A percentile compares a stretch with the other conserved stretches of the same genome.
phyloP scores from a whole-genome alignment of 225 moss, liverwort and hornwort species.

The Anthoceros angustus region DNA sequence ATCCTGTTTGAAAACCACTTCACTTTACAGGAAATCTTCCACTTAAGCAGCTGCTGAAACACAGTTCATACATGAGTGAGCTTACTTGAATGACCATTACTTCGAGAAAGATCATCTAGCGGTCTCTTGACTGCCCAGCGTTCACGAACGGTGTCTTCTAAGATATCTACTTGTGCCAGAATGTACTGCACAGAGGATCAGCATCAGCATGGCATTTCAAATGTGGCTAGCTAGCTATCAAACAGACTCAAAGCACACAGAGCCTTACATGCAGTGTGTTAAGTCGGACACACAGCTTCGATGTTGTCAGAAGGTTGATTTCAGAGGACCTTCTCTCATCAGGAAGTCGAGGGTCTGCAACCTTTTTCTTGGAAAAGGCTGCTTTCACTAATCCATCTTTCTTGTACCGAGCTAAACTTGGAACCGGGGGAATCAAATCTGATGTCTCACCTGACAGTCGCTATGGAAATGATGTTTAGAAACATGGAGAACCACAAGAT shows the following conservation, averaged over 20 bases:
- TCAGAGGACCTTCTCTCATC: conserved; percentile 75
- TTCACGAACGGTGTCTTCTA: conserved; percentile 67
- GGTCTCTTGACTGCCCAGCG: conserved; percentile 78
- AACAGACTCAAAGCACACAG: neutral
- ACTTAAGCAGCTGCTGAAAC: too few species aligned
- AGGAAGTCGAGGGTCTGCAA: conserved; percentile 74
- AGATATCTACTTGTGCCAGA: conserved; percentile 40
- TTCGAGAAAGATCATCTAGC: conserved; percentile 48
- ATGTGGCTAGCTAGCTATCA: neutral
- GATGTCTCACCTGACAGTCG: conserved; percentile 50
- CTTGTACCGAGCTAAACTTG: conserved; percentile 88
- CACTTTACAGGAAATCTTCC: neutral
- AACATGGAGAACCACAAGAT: neutral
- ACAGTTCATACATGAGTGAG: neutral
- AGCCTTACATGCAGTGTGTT: conserved; percentile 75
- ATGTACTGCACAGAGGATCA: conserved; percentile 42
- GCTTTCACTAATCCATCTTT: conserved; percentile 73
- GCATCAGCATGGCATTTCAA: conserved; percentile 8
- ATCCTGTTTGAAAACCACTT: too few species aligned
- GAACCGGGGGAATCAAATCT: conserved; percentile 74
- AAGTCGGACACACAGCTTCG: conserved; percentile 70
- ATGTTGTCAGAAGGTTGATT: conserved; percentile 68
- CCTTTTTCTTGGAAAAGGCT: conserved; percentile 54
- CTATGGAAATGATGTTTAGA: neutral
- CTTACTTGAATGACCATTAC: conserved; percentile 59